Evolutionary conservation across 108 stramenopile genomes (phyloP).

Genomic region (Skeletonema marinoi): DNA sequence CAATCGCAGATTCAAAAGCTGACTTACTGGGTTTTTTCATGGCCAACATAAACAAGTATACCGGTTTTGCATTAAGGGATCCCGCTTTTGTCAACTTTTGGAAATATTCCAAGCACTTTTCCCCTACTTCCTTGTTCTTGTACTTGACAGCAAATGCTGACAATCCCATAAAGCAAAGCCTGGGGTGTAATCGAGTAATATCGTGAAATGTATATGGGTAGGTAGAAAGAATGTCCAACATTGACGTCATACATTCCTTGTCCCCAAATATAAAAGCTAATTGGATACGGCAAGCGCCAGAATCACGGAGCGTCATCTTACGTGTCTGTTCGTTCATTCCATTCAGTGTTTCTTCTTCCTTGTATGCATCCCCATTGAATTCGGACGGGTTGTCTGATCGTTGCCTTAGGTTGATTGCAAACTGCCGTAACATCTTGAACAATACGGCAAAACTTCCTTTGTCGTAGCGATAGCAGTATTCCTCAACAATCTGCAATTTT

Average conservation of each 20-base stretch:
- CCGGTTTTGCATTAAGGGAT: constrained; percentile 23
- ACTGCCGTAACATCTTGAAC: background rate
- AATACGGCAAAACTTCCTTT: background rate
- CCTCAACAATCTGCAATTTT: constrained; percentile 27
- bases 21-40: constrained; percentile 13
- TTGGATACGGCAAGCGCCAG: background rate
- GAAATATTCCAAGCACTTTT: constrained; percentile 13
- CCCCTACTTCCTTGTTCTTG: constrained; percentile 13
- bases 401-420: constrained; percentile 1
- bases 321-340: background rate
- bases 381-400: background rate
- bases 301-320: background rate
- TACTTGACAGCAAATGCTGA: constrained; percentile 8
- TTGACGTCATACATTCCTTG: background rate
- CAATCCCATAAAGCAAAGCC: constrained; percentile 2
- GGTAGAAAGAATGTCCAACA: background rate
- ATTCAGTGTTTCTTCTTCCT: background rate
- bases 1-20: constrained; percentile 30
- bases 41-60: constrained; percentile 20
- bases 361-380: constrained; percentile 2
- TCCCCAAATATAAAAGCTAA: constrained; percentile 3
- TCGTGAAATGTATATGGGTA: background rate
- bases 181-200: background rate
- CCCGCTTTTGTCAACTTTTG: constrained; percentile 16
- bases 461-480: constrained; percentile 3